Percentiles rank a stretch among this genome's conserved stretches.
phyloP scores from a whole-genome alignment of 2,329 filamentous ascomycete species.

The Fusarium duplospermum region DNA sequence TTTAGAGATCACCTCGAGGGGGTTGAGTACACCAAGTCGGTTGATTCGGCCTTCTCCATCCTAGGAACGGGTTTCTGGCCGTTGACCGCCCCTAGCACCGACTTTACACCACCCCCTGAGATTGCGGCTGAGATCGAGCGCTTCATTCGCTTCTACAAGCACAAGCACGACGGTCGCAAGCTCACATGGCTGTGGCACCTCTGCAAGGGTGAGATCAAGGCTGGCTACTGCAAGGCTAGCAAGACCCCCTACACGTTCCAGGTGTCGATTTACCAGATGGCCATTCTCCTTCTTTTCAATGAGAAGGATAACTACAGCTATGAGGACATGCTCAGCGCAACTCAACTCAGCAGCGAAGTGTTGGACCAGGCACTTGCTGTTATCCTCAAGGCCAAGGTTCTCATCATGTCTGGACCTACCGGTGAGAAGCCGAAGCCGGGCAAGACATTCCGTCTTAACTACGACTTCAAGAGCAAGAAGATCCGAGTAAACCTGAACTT shows the following conservation, averaged over 20 bases:
- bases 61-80: conserved; percentile 99
- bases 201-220: conserved; percentile 96
- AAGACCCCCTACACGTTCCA: conserved; percentile 97
- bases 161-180: conserved; percentile 96
- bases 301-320: conserved; percentile 87
- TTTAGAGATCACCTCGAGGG: conserved; percentile 81
- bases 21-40: conserved; percentile 70
- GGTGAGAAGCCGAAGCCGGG: conserved; percentile 79
- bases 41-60: conserved; percentile 91
- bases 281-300: conserved; percentile 93
- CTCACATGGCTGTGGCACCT: conserved; percentile 98
- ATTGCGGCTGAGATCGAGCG: conserved; percentile 90
- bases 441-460: conserved; percentile 86
- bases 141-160: conserved; percentile 91
- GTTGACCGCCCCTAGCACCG: conserved; percentile 84
- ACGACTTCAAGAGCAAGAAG: conserved; percentile 98
- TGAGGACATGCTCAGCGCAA: conserved; percentile 86
- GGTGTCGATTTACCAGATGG: conserved; percentile 98
- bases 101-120: conserved; percentile 87
- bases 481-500: conserved; percentile 97
- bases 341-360: conserved; percentile 81
- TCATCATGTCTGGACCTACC: conserved; percentile 76
- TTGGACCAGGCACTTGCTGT: conserved; percentile 89
- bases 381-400: conserved; percentile 92
- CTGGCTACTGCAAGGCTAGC: conserved; percentile 87